These are phyloP conservation scores for Trichoderma semiorbis DNA, from an alignment of 2,329 filamentous ascomycete species.

Conservation along the genomic window DNA sequence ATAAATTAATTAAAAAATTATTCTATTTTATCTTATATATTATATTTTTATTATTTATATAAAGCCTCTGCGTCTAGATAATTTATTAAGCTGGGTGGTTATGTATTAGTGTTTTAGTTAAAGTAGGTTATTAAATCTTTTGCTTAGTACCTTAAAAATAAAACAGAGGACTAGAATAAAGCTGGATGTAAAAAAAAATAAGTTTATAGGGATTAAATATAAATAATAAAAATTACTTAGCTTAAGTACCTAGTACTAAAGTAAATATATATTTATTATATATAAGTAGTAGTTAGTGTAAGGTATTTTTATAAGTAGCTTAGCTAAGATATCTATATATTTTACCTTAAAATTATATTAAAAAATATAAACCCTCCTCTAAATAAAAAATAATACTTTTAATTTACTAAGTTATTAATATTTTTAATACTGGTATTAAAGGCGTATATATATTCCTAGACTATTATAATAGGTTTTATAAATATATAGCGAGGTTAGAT, in stretches of 20 bases:
- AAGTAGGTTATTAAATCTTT: not conserved
- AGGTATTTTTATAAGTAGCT: too few relatives aligned
- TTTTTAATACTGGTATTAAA: not conserved
- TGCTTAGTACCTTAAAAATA: not conserved
- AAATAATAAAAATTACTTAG: not conserved
- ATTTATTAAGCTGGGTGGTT: not conserved
- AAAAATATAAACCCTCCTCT: not conserved
- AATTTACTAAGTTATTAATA: slow-evolving; percentile 9
- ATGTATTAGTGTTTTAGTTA: too few relatives aligned
- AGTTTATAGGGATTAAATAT: not conserved
- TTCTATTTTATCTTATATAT: not conserved
- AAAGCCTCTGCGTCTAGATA: not conserved
- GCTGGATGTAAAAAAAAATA: not conserved
- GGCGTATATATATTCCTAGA: slow-evolving; percentile 6
- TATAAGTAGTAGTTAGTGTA: not conserved
- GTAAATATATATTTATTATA: not conserved
- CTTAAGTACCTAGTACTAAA: not conserved
- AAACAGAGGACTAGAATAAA: not conserved
- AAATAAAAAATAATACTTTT: slow-evolving; percentile 4
- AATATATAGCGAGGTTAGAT: not conserved
- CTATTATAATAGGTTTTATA: not conserved
- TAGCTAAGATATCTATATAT: too few relatives aligned
- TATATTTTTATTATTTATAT: not conserved
- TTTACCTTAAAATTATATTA: not conserved
- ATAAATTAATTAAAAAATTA: not conserved